Conservation (phyloP, 176 grass and related monocot species). For the Dactylis glomerata region DNA sequence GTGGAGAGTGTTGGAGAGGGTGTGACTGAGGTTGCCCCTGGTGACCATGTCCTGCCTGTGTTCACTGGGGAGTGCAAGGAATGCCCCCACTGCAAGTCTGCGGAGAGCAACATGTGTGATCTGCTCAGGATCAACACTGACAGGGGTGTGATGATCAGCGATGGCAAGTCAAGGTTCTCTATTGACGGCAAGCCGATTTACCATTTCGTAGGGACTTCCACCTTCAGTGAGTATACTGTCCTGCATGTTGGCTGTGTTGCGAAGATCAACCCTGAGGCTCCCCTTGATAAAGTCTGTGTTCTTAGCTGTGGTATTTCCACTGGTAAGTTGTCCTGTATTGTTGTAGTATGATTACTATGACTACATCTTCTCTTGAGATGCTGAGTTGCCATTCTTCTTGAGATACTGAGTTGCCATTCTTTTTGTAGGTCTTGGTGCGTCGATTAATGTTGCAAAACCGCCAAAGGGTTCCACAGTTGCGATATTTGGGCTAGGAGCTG, state of each 20-base stretch:
- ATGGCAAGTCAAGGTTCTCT: slow-evolving; percentile 68
- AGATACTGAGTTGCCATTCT: neutral
- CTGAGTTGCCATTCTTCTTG: neutral
- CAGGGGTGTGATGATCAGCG: slow-evolving; percentile 65
- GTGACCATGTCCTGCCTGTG: slow-evolving; percentile 88
- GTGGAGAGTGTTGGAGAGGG: slow-evolving; percentile 90
- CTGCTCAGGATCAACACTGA: slow-evolving; percentile 84
- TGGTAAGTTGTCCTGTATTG: slow-evolving; percentile 11
- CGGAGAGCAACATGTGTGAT: slow-evolving; percentile 91
- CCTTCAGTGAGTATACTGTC: slow-evolving; percentile 86
- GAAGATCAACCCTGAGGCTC: slow-evolving; percentile 82
- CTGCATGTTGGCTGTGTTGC: slow-evolving; percentile 71
- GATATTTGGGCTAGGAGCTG: slow-evolving; percentile 85
- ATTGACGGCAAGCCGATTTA: slow-evolving; percentile 71
- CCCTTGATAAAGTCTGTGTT: slow-evolving; percentile 85
- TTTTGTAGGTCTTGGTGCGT: slow-evolving; percentile 66
- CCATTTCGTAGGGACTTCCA: slow-evolving; percentile 85
- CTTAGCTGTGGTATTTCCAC: slow-evolving; percentile 91
- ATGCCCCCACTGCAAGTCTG: slow-evolving; percentile 65
- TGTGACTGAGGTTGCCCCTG: slow-evolving; percentile 69
- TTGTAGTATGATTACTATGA: neutral
- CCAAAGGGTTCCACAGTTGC: slow-evolving; percentile 80
- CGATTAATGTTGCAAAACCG: slow-evolving; percentile 87
- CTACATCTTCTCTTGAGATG: neutral
- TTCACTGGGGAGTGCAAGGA: slow-evolving; percentile 95